Evolutionary conservation across 2,329 filamentous ascomycete genomes (phyloP).

Genomic region (Phyllosticta capitalensis): DNA sequence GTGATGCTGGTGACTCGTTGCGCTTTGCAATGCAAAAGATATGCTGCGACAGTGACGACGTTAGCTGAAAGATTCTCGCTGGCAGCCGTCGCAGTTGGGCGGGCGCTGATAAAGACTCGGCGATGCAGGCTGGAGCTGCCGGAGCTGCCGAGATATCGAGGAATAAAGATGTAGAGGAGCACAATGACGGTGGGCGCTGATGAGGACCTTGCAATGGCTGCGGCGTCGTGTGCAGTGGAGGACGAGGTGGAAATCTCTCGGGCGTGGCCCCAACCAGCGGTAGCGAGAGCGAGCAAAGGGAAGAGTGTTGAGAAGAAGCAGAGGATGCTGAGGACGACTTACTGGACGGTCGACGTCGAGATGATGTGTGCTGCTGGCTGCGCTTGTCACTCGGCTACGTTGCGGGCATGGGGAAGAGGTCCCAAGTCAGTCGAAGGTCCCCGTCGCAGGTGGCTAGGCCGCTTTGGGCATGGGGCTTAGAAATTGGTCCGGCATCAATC

Average conservation of each 20-base stretch:
- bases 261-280: slow-evolving; percentile 8
- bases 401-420: slow-evolving; percentile 10
- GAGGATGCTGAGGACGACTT: neutral
- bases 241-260: slow-evolving; percentile 6
- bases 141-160: neutral
- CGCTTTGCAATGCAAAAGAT: neutral
- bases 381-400: slow-evolving; percentile 5
- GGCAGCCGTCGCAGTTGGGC: neutral
- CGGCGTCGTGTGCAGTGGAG: slow-evolving; percentile 8
- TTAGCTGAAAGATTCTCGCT: slow-evolving; percentile 11
- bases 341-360: slow-evolving; percentile 2
- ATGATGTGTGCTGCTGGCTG: neutral
- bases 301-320: neutral
- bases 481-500: slow-evolving; percentile 10
- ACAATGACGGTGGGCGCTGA: slow-evolving; percentile 5
- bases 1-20: neutral
- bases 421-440: slow-evolving; percentile 10
- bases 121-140: neutral
- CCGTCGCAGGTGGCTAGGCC: slow-evolving; percentile 3
- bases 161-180: slow-evolving; percentile 2
- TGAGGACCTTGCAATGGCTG: neutral
- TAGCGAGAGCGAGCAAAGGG: neutral
- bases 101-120: neutral
- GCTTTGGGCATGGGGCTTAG: slow-evolving; percentile 7
- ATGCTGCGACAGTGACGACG: neutral